These are phyloP conservation scores for Penicillium pancosmium DNA, from an alignment of 495 filamentous ascomycete genomes.

Conservation along the genomic window DNA sequence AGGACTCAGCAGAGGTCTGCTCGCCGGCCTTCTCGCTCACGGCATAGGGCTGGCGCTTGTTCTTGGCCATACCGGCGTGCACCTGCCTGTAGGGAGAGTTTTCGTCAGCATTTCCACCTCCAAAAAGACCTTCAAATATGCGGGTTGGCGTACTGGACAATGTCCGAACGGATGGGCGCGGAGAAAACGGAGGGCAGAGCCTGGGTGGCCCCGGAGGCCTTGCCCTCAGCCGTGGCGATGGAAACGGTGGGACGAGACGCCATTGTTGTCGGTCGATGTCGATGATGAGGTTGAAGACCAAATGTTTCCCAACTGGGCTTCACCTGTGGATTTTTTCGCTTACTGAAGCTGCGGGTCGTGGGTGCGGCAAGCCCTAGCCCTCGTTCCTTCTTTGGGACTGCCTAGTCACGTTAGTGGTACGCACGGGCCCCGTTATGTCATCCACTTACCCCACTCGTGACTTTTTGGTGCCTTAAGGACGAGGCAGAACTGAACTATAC, in stretches of 20 bases:
- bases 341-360: slow-evolving; percentile 37
- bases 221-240: slow-evolving; percentile 90
- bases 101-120: slow-evolving; percentile 40
- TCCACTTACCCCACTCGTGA: slow-evolving; percentile 4
- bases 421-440: neutral
- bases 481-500: neutral
- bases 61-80: slow-evolving; percentile 99
- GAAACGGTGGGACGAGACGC: slow-evolving; percentile 93
- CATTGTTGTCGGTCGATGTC: slow-evolving; percentile 66
- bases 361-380: slow-evolving; percentile 44
- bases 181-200: slow-evolving; percentile 94
- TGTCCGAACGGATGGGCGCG: slow-evolving; percentile 95
- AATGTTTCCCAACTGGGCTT: slow-evolving; percentile 35
- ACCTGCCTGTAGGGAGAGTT: slow-evolving; percentile 59
- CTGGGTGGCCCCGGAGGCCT: slow-evolving; percentile 80
- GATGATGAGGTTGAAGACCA: slow-evolving; percentile 51
- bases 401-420: neutral
- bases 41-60: slow-evolving; percentile 98
- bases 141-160: slow-evolving; percentile 75
- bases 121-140: slow-evolving; percentile 18
- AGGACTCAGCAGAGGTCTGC: slow-evolving; percentile 99
- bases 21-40: slow-evolving; percentile 99
- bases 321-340: slow-evolving; percentile 53
- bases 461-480: neutral
- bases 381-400: slow-evolving; percentile 27